A percentile compares a stretch with the other conserved stretches of the same genome.
These are phyloP conservation scores for Pseudotulostoma volvatum DNA, from an alignment of 495 filamentous ascomycete species.

Conservation along the genomic window DNA sequence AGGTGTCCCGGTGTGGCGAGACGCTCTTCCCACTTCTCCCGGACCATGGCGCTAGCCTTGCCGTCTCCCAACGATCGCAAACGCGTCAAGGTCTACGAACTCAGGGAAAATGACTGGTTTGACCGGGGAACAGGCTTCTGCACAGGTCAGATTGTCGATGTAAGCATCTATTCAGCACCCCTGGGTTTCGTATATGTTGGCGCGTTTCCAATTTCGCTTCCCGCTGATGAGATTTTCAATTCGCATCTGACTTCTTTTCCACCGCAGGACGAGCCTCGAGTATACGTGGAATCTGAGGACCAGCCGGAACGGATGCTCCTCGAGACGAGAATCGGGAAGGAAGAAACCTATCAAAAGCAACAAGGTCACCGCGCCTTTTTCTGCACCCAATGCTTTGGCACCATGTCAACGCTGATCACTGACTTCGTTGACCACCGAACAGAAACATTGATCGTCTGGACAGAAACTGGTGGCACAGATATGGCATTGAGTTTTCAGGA, in stretches of 20 bases:
- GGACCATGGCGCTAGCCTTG: conserved; percentile 69
- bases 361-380: conserved; percentile 48
- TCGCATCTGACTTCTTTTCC: conserved; percentile 2
- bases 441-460: conserved; percentile 98
- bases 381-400: conserved; percentile 3
- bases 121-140: conserved; percentile 96
- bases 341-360: conserved; percentile 96
- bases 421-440: conserved; percentile 12
- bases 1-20: conserved; percentile 30
- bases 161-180: conserved; percentile 44
- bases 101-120: conserved; percentile 97
- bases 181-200: conserved; percentile 2
- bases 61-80: conserved; percentile 74
- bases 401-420: conserved; percentile 8
- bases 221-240: conserved; percentile 6
- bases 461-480: conserved; percentile 69
- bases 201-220: conserved; percentile 4
- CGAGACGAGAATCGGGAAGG: conserved; percentile 76
- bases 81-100: conserved; percentile 97
- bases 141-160: conserved; percentile 56
- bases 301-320: conserved; percentile 65
- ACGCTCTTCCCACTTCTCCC: conserved; percentile 19
- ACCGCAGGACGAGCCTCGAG: conserved; percentile 60
- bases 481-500: conserved; percentile 99
- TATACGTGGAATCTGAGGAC: conserved; percentile 88